Conservation (phyloP, 2,329 filamentous ascomycete genomes). For the Fonsecaea multimorphosa region DNA sequence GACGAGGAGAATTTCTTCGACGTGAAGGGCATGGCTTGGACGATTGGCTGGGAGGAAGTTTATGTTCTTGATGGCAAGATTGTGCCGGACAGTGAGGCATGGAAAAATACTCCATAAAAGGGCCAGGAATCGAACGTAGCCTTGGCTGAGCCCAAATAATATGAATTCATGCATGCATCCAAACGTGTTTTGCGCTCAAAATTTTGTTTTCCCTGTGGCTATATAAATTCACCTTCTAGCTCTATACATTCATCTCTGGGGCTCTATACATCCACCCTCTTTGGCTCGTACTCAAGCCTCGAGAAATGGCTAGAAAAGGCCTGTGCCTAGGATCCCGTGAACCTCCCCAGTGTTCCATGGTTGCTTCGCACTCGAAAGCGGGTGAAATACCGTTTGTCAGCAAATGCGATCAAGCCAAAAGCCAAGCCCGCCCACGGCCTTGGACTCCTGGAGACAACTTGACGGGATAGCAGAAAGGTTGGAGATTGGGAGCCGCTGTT, state of each 20-base stretch:
- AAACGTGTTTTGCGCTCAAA: neutral
- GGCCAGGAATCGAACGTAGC: neutral
- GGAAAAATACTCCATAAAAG: neutral
- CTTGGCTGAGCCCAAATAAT: too few species aligned
- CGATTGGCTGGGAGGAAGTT: conserved; percentile 10
- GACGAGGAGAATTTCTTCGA: conserved; percentile 18
- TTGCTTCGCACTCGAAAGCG: neutral
- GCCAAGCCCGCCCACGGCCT: neutral
- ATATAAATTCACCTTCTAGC: too few species aligned
- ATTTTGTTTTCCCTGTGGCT: too few species aligned
- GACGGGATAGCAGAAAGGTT: neutral
- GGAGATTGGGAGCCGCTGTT: neutral
- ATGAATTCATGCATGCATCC: neutral
- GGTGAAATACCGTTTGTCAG: neutral
- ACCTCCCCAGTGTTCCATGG: neutral
- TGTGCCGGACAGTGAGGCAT: neutral
- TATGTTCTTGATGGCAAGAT: conserved; percentile 4
- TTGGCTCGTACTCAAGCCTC: too few species aligned
- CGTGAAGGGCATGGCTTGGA: conserved; percentile 3
- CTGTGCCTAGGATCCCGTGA: too few species aligned
- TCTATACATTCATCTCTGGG: too few species aligned
- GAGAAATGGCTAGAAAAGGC: too few species aligned
- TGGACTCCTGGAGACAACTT: neutral
- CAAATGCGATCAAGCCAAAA: neutral
- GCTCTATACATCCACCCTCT: too few species aligned